A percentile compares a stretch with the other conserved stretches of the same genome.
These are phyloP conservation scores for Eucalyptus sp. DNA, from an alignment of 345 rosid genomes.

Conservation along the genomic window DNA sequence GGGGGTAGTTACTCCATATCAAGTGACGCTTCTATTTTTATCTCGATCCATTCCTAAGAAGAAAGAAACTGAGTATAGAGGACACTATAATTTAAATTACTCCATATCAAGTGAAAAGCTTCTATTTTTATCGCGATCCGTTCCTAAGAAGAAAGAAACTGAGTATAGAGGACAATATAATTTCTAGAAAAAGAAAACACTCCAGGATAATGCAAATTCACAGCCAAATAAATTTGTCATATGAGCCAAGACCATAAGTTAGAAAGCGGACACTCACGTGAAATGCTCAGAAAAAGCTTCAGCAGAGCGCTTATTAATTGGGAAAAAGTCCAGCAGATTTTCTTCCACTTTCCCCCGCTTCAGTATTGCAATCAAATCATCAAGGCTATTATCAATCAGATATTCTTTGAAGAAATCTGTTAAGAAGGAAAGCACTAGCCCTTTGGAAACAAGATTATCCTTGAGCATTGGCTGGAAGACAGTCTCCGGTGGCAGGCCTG, in stretches of 20 bases:
- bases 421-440: conserved; percentile 89
- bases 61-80: not conserved
- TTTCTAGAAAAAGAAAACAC: not conserved
- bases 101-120: not conserved
- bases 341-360: conserved; percentile 97
- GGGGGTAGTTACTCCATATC: not conserved
- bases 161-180: not conserved
- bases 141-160: not conserved
- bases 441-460: conserved; percentile 97
- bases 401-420: conserved; percentile 98
- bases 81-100: not conserved
- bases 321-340: conserved; percentile 73
- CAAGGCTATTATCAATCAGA: conserved; percentile 91
- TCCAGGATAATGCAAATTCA: not conserved
- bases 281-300: conserved; percentile 95
- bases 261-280: conserved; percentile 38
- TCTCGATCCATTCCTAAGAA: not conserved
- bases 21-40: not conserved
- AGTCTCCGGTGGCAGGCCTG: conserved; percentile 96
- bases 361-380: conserved; percentile 82
- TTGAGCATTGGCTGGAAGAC: conserved; percentile 96
- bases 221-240: not conserved
- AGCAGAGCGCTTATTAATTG: conserved; percentile 69
- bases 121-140: not conserved
- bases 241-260: not conserved